A percentile compares a stretch with the other conserved stretches of the same genome.
phyloP scores from a whole-genome alignment of 805 yeast genomes.

The Ogataea salicorniae region DNA sequence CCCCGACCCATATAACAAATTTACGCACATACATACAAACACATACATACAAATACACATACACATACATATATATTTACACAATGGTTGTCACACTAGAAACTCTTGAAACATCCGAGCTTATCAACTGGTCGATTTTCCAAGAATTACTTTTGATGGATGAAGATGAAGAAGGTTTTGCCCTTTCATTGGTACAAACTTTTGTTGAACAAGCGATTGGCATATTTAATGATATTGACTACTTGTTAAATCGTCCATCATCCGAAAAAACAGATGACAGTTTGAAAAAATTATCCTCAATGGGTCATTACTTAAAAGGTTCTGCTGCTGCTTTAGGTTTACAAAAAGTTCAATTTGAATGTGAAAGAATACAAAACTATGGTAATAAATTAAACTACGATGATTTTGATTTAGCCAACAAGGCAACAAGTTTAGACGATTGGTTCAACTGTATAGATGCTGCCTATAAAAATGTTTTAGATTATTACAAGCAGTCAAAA shows the following conservation, averaged over 20 bases:
- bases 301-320: slow-evolving; percentile 94
- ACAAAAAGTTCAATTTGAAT: slow-evolving; percentile 72
- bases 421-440: slow-evolving; percentile 29
- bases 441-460: slow-evolving; percentile 42
- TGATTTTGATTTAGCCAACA: slow-evolving; percentile 21
- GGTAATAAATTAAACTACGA: slow-evolving; percentile 47
- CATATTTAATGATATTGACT: slow-evolving; percentile 69
- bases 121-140: slow-evolving; percentile 85
- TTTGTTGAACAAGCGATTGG: slow-evolving; percentile 85
- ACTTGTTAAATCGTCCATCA: slow-evolving; percentile 32
- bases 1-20: too few species aligned
- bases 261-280: slow-evolving; percentile 29
- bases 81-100: slow-evolving; percentile 24
- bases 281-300: slow-evolving; percentile 56
- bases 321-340: slow-evolving; percentile 93
- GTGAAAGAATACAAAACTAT: slow-evolving; percentile 90
- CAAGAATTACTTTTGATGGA: slow-evolving; percentile 91
- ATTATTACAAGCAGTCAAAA: slow-evolving; percentile 46
- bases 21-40: too few species aligned
- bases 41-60: neutral
- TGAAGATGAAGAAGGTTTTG: slow-evolving; percentile 92
- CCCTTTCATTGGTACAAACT: slow-evolving; percentile 68
- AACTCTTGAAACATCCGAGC: slow-evolving; percentile 43
- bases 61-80: neutral
- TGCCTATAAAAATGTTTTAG: slow-evolving; percentile 48